Conservation (phyloP, 1,284 basidiomycete species). For the Ceratobasidium theobromae region DNA sequence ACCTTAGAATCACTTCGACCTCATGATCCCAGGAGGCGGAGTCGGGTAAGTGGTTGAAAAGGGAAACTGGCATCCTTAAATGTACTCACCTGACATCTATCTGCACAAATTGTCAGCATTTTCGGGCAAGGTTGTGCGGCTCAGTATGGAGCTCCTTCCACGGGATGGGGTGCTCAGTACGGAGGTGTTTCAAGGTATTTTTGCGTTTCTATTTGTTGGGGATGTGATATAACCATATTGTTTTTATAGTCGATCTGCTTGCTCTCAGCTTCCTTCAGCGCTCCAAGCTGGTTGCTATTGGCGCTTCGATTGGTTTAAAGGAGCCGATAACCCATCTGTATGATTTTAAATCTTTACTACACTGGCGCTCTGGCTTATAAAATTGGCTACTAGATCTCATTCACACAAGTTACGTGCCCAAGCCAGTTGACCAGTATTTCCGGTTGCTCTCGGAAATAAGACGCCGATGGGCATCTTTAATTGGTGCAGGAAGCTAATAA, state of each 20-base stretch:
- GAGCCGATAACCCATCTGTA: constrained; percentile 31
- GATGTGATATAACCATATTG: no score
- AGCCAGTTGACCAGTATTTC: constrained; percentile 21
- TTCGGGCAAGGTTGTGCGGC: constrained; percentile 33
- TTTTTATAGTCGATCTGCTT: constrained; percentile 23
- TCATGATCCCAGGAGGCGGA: constrained; percentile 37
- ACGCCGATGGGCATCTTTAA: no score
- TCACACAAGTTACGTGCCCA: constrained; percentile 10
- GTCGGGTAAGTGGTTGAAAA: constrained; percentile 28
- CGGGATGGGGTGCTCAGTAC: constrained; percentile 32
- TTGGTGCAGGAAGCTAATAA: no score
- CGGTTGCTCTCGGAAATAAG: constrained; percentile 7
- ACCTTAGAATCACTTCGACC: constrained; percentile 33
- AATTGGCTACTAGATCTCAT: neutral
- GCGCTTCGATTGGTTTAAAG: constrained; percentile 33
- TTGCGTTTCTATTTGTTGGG: no score
- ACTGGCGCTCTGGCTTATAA: neutral
- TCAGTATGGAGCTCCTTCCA: constrained; percentile 33
- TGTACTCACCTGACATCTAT: neutral
- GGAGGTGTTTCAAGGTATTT: constrained; percentile 34
- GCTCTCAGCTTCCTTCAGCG: constrained; percentile 30
- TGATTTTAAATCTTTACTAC: neutral
- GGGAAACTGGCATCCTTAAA: no score
- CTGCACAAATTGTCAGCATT: neutral
- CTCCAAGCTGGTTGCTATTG: constrained; percentile 33